Base-by-base conservation (phyloP, 148 eudicot species). In the Limonium bicolor region DNA sequence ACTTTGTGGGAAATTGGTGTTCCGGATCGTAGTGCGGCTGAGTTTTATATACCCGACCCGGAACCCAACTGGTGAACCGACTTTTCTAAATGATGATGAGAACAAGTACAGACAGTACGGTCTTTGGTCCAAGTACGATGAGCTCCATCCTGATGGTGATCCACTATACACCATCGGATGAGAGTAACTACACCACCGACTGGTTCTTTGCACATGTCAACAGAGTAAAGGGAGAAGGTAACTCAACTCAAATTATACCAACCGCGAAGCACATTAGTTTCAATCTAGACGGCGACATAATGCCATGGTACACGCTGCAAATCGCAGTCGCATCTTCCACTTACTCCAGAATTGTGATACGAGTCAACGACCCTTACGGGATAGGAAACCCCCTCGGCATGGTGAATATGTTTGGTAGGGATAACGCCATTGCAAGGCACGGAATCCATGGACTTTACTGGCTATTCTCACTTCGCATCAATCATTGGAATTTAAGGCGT, bases 1-100 rank as follows among this genome's bases (percentile, higher is more conserved):
- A 82, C 94, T 0, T 38, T 82, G 24, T 82, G 86, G 94, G 80
- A 82, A 46, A 82, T 82, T 7, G 86, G 94, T 25, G 46, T 55
- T 25, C 79, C 94, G 13, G 86, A 74, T 43, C 74, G 82, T 1
- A 44, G 71, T 16, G 86, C 86, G 23, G 77, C 79, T 31, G 94
- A 82, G 56, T 78, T 82, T 49, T 77, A 35, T 6, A 47, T 82
- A 14, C 94, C 93, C 27, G 70, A 74, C 27, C 74, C 82, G 8
- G 31, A 23, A 17, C 69, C 68, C 0, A 21, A 21, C 41, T 54
- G 26, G 46, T 41, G 22, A 78, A 71, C 56, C 62, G 46, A n/a
- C 48, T 43, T 4, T 65, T 29, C 20, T 34, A 15, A 17, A 22
- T 32, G 59, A 30, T 28, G 10, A 50, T 13, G 26, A 49, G 24